Evolutionary conservation across 371 early-diverging fungal genomes (phyloP).

Genomic region (Mucor sp.): DNA sequence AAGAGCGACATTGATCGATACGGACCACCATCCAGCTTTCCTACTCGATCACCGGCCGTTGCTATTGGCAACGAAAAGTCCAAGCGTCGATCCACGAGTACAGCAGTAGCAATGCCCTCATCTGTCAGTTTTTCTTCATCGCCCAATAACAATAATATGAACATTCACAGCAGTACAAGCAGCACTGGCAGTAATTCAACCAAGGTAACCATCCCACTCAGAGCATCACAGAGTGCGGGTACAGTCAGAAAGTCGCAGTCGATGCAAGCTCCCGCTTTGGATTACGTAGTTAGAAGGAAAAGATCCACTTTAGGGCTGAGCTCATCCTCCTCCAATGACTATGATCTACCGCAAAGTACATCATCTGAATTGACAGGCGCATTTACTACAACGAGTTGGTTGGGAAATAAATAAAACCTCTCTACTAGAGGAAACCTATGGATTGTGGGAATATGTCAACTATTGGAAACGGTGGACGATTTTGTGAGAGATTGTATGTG

Average conservation of each 20-base stretch:
- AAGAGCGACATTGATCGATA: slow-evolving; percentile 20
- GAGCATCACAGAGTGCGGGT: slow-evolving; percentile 25
- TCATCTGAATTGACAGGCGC: slow-evolving; percentile 11
- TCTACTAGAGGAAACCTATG: not conserved
- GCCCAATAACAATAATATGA: not conserved
- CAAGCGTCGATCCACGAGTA: slow-evolving; percentile 5
- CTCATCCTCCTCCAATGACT: slow-evolving; percentile 13
- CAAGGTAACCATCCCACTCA: not conserved
- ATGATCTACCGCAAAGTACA: slow-evolving; percentile 8
- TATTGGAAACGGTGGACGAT: too few relatives aligned
- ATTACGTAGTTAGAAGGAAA: slow-evolving; percentile 17
- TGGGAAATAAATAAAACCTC: slow-evolving; percentile 18
- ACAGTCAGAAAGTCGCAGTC: slow-evolving; percentile 17
- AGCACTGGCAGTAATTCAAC: not conserved
- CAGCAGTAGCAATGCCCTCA: not conserved
- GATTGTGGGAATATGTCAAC: not conserved
- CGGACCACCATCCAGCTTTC: slow-evolving; percentile 23
- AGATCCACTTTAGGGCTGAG: slow-evolving; percentile 14
- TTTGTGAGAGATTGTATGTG: too few relatives aligned
- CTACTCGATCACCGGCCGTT: slow-evolving; percentile 8
- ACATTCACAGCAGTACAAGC: not conserved
- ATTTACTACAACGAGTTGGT: slow-evolving; percentile 23
- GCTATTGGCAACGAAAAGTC: slow-evolving; percentile 9
- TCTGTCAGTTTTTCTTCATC: not conserved
- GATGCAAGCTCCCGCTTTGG: slow-evolving; percentile 15